A percentile compares a stretch with the other conserved stretches of the same genome.
Conservation (phyloP, 495 filamentous ascomycete species). For the Neurospora sp. region DNA sequence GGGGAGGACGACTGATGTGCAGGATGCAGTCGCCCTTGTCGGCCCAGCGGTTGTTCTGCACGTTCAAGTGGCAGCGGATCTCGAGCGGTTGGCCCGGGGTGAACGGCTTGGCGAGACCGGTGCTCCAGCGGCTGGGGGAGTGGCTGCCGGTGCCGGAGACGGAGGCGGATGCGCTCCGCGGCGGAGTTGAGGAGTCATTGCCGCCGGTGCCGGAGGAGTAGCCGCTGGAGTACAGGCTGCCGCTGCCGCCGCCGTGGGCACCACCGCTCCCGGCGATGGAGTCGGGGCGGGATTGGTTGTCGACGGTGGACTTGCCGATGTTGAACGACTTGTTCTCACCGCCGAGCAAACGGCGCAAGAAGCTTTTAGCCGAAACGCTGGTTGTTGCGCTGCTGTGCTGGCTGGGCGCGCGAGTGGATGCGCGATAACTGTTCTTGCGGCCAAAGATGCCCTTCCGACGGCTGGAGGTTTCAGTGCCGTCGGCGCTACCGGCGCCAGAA, state of each 20-base stretch:
- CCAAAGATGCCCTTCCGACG: conserved; percentile 44
- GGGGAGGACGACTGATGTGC: conserved; percentile 63
- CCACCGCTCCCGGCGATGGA: conserved; percentile 36
- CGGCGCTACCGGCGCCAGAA: conserved; percentile 26
- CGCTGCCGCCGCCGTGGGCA: conserved; percentile 40
- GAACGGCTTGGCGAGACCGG: conserved; percentile 25
- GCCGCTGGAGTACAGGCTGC: conserved; percentile 52
- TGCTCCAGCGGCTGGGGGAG: conserved; percentile 41
- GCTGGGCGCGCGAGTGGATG: conserved; percentile 41
- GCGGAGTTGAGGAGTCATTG: conserved; percentile 39
- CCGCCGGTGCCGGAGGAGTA: conserved; percentile 36
- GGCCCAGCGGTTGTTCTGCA: conserved; percentile 71
- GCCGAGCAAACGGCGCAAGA: conserved; percentile 50
- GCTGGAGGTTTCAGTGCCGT: conserved; percentile 23
- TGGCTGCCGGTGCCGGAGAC: conserved; percentile 28
- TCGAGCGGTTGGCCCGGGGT: conserved; percentile 42
- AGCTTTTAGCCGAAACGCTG: conserved; percentile 63
- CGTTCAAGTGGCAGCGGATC: conserved; percentile 70
- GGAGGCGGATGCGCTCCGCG: conserved; percentile 44
- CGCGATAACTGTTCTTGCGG: conserved; percentile 50
- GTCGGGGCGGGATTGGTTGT: conserved; percentile 33
- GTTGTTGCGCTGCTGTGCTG: conserved; percentile 34
- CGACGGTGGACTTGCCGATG: conserved; percentile 50
- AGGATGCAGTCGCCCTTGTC: conserved; percentile 80
- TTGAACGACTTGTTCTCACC: conserved; percentile 59